Evolutionary conservation across 805 yeast genomes (phyloP), one percentile per base, ranked within the genome.

Genomic region (Candida insectorum): DNA sequence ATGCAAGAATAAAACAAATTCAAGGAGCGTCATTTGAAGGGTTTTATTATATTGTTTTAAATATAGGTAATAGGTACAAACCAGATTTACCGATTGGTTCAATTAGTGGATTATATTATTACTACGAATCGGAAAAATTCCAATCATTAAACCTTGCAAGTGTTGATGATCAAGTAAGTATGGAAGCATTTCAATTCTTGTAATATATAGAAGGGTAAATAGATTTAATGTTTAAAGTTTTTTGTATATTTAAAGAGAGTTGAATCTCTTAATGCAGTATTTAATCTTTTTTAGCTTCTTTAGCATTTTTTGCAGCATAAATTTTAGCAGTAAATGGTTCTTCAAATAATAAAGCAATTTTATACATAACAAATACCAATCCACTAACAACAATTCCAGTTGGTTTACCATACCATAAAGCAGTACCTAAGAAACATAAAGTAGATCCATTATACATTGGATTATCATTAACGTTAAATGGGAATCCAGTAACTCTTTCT

Each of bases 371-470:
- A 51, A 75, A 79, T 5, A 93, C 98, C 43, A 85, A 63, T 2
- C 68, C 66, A 27, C 94, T 68, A 18, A 88, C 77, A 30, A 78
- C 62, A 30, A 93, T 51, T 16, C 98, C 98, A 1, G 95, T 83
- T 20, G 97, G 94, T 58, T 88, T 89, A 19, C 81, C 97, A 55
- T 76, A 79, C 75, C 81, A 83, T 45, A 93, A 69, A 3, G 95
- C 91, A 26, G 94, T 81, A 27, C 96, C 98, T 53, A 93, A 65
- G 70, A 93, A 93, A 33, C 94, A 79, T 45, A 91, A 65, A 15
- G 89, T 76, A 7, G 95, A 85, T 11, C 98, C 98, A 53, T 84
- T 82, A 62, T 93, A 93, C 98, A 93, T 93, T 44, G 98, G 98
- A 60, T 93, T 91, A 52, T 87, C 81, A 44, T 81, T 74, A 36